Evolutionary conservation across 192 early-diverging fungal genomes (phyloP), one percentile per base, ranked within the genome.

Genomic region (Coemansia sp.): DNA sequence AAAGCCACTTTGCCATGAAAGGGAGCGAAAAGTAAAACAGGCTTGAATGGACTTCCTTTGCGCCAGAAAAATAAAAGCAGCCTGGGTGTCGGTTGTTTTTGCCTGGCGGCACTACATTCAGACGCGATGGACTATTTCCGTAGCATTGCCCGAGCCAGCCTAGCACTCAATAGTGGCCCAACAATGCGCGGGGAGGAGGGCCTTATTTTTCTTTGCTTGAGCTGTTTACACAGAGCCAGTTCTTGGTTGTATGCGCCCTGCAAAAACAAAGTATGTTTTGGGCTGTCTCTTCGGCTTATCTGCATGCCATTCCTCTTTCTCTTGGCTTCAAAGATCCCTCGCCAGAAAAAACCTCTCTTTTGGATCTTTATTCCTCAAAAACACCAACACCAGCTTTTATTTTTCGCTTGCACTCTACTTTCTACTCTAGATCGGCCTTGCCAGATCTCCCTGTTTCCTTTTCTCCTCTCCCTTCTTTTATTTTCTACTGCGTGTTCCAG

Each of bases 361-460:
- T 35, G 7, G 32, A 35, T 35, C 32, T 35, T 35, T 35, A 35
- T 35, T 35, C 32, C 32, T 35, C 32, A 35, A 35, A 32, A 35
- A 35, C 32, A 35, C 32, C 32, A 8, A 35, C 32, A 29, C 14
- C 45, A 18, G 47, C 47, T 48, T 16, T 29, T 26, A 7, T 11
- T 54, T 14, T 14, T 14, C 11, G 14, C 24, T 54, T 50, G 8
- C 22, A 16, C 22, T 50, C 20, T 23, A 14, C 24, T 48, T 60
- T 48, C 43, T 27, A 60, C 58, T 60, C 58, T 43, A 60, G 58
- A 60, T 60, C 58, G 45, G 41, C 58, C 58, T 24, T 12, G n/a
- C 19, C 47, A 19, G 19, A 49, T 49, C 14, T 59, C 43, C 45
- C 58, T 47, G 58, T 60, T 56, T 56, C 54, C 18, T 51, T 12